Evolutionary conservation across 106 monocot genomes (phyloP), one percentile per base, ranked within the genome.

Genomic region (Ottelia alismoides): DNA sequence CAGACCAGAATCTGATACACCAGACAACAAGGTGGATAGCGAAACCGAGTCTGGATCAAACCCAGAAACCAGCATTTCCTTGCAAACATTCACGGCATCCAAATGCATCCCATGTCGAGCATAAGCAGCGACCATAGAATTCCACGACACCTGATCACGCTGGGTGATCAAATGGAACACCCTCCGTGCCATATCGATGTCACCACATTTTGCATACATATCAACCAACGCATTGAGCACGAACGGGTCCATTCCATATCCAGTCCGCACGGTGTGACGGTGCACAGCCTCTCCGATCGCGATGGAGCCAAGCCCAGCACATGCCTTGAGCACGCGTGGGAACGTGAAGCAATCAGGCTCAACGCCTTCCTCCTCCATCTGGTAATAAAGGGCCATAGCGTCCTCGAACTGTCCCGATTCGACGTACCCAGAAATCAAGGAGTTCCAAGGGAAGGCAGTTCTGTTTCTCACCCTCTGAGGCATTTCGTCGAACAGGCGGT

Each of bases 151-250:
- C 5, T 62, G 23, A 25, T 88, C 85, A 2, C 65, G 58, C 21
- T 68, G 31, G 0, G 49, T 16, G 12, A 84, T 85, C 18, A 27
- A 26, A 32, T 79, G 75, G 50, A 96, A 96, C 16, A 74, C 40
- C 7, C 16, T 45, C 0, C 75, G 61, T 2, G 88, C 78, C 12
- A 54, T 51, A 20, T 26, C 18, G 23, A 88, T 79, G 70, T 88
- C 81, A 26, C 88, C 88, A 49, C 94, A 96, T 53, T 88, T 96
- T 16, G 88, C 75, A 50, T 89, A 88, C 71, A 89, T 81, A 51
- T 81, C 81, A 27, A 85, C 71, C 35, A 89, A 78, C 1, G 81
- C 75, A 31, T 85, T 89, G 23, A 85, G 74, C 11, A 74, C 78
- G 50, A 77, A 96, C 4, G 51, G 27, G 24, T 85, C 76, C 1